A percentile compares a stretch with the other conserved stretches of the same genome.
Conservation (phyloP, 495 filamentous ascomycete species). For the Hyaloscypha variabilis region DNA sequence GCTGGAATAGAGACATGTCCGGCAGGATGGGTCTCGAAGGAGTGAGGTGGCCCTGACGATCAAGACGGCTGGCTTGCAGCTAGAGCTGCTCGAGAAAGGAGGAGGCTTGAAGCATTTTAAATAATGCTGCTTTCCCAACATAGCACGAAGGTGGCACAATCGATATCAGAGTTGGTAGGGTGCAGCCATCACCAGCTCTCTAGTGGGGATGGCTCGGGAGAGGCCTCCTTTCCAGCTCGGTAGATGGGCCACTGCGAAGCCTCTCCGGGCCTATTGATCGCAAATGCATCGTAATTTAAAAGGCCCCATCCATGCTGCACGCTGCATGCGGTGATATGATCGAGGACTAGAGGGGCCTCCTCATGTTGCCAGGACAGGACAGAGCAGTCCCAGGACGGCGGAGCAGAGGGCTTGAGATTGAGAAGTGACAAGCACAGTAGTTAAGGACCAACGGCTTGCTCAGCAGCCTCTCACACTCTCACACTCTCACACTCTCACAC, state of each 20-base stretch:
- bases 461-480: neutral
- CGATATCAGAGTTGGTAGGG: neutral
- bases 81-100: neutral
- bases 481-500: too few species aligned
- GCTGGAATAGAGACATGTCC: neutral
- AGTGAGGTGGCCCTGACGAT: neutral
- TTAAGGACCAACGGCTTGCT: neutral
- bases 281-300: conserved; percentile 18
- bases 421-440: too few species aligned
- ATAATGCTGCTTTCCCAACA: neutral
- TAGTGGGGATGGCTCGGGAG: neutral
- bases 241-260: neutral
- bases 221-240: neutral
- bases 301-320: conserved; percentile 13
- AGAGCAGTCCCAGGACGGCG: neutral
- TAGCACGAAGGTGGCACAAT: neutral
- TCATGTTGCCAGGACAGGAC: neutral
- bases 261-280: conserved; percentile 1
- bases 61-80: neutral
- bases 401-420: neutral
- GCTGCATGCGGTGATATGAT: conserved; percentile 9
- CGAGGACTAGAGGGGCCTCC: neutral
- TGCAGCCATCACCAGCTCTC: neutral
- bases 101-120: neutral
- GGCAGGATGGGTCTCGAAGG: conserved; percentile 1